Conservation (phyloP, 2,329 filamentous ascomycete species). For the Verticillium longisporum region DNA sequence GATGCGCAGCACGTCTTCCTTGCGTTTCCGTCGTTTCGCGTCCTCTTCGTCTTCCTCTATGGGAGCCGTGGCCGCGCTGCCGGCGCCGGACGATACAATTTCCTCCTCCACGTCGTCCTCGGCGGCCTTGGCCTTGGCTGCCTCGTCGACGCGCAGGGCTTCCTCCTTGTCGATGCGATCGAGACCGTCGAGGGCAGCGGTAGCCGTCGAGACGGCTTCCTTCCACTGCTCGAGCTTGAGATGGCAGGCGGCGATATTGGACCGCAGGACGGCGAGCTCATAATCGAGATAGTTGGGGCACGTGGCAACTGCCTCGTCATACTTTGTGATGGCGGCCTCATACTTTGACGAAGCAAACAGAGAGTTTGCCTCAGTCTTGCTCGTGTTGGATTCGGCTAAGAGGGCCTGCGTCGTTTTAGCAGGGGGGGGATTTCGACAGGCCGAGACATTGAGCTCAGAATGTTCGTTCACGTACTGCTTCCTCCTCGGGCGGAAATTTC, state of each 20-base stretch:
- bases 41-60: slow-evolving; percentile 18
- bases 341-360: slow-evolving; percentile 70
- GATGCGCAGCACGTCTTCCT: slow-evolving; percentile 66
- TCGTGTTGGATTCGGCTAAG: slow-evolving; percentile 61
- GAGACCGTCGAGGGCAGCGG: slow-evolving; percentile 65
- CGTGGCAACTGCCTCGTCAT: slow-evolving; percentile 70
- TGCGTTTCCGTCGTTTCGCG: slow-evolving; percentile 25
- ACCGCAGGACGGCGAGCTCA: slow-evolving; percentile 78
- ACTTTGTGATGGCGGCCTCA: slow-evolving; percentile 71
- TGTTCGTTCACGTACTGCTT: slow-evolving; percentile 36
- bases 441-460: no score
- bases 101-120: slow-evolving; percentile 45
- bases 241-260: slow-evolving; percentile 85
- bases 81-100: slow-evolving; percentile 53
- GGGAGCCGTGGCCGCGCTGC: slow-evolving; percentile 35
- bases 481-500: slow-evolving; percentile 48
- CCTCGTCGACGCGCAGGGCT: slow-evolving; percentile 15
- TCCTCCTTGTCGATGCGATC: slow-evolving; percentile 45
- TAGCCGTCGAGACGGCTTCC: slow-evolving; percentile 68
- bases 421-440: no score
- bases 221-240: slow-evolving; percentile 83
- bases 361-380: slow-evolving; percentile 71
- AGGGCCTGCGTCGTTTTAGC: slow-evolving; percentile 43
- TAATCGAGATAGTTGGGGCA: slow-evolving; percentile 84
- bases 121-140: slow-evolving; percentile 33